Evolutionary conservation across 495 filamentous ascomycete genomes (phyloP).

Genomic region (Rostrohypoxylon terebratum): DNA sequence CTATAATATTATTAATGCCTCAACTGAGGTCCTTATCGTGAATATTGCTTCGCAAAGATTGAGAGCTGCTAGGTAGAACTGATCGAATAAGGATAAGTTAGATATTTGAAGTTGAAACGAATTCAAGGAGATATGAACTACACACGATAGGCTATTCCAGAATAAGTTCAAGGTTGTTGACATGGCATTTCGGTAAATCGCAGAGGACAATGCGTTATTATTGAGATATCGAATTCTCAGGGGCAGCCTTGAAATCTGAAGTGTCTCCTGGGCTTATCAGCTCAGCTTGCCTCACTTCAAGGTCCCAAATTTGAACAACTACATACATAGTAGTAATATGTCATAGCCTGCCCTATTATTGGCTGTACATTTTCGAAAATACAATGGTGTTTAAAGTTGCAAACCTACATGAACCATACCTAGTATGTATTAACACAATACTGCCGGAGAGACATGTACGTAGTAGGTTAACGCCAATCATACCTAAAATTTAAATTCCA

Average conservation of each 20-base stretch:
- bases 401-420: not conserved
- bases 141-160: not conserved
- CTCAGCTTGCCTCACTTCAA: slow-evolving; percentile 27
- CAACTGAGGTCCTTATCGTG: too few species aligned
- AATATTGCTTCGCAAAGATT: too few species aligned
- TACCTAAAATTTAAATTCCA: not conserved
- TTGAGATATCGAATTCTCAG: slow-evolving; percentile 4
- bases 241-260: not conserved
- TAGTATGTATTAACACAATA: not conserved
- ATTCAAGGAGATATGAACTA: not conserved
- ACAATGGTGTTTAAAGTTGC: not conserved
- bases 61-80: too few species aligned
- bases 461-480: slow-evolving; percentile 9
- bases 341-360: slow-evolving; percentile 5
- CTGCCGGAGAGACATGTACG: not conserved
- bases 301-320: too few species aligned
- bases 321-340: too few species aligned
- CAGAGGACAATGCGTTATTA: not conserved
- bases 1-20: too few species aligned
- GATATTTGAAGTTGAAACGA: not conserved
- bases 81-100: not conserved
- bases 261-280: slow-evolving; percentile 18
- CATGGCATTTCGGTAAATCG: not conserved
- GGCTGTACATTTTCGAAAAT: not conserved
- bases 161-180: not conserved